Evolutionary conservation across 176 grass and related monocot genomes (phyloP).

Genomic region (Saccharum officinarum): DNA sequence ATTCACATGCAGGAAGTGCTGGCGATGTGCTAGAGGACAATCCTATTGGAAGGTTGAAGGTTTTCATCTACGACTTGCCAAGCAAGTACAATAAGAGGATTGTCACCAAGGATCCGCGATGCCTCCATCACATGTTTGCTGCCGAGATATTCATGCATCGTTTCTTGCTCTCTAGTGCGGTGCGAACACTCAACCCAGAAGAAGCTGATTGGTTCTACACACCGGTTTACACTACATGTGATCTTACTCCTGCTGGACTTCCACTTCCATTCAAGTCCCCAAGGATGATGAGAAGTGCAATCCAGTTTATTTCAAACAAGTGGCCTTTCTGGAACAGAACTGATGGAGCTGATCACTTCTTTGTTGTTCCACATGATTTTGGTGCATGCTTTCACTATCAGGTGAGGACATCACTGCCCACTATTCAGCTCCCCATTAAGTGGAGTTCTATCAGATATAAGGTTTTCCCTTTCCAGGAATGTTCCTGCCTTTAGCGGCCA

Average conservation of each 20-base stretch:
- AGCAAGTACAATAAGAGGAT: constrained; percentile 87
- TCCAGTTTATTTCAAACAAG: constrained; percentile 69
- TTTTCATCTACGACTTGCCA: constrained; percentile 77
- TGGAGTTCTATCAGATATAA: neutral
- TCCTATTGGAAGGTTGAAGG: constrained; percentile 71
- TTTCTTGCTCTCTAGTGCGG: constrained; percentile 74
- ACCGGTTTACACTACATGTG: constrained; percentile 80
- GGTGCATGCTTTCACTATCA: constrained; percentile 92
- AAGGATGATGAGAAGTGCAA: constrained; percentile 85
- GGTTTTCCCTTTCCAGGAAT: neutral
- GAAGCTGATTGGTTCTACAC: constrained; percentile 89
- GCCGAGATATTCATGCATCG: constrained; percentile 88
- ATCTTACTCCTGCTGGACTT: constrained; percentile 86
- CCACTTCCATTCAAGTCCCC: constrained; percentile 88
- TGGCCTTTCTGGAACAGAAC: constrained; percentile 93
- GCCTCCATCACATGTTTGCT: constrained; percentile 87
- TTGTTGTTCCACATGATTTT: constrained; percentile 85
- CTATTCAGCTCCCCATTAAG: neutral
- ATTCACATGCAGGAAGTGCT: constrained; percentile 66
- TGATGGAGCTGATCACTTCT: constrained; percentile 86
- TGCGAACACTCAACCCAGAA: constrained; percentile 73
- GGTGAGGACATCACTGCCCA: constrained; percentile 42
- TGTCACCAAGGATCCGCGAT: constrained; percentile 64
- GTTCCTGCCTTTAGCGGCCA: neutral
- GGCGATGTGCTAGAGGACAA: constrained; percentile 91